phyloP scores from a whole-genome alignment of 1,284 basidiomycete species.

The Pascua guehoae region DNA sequence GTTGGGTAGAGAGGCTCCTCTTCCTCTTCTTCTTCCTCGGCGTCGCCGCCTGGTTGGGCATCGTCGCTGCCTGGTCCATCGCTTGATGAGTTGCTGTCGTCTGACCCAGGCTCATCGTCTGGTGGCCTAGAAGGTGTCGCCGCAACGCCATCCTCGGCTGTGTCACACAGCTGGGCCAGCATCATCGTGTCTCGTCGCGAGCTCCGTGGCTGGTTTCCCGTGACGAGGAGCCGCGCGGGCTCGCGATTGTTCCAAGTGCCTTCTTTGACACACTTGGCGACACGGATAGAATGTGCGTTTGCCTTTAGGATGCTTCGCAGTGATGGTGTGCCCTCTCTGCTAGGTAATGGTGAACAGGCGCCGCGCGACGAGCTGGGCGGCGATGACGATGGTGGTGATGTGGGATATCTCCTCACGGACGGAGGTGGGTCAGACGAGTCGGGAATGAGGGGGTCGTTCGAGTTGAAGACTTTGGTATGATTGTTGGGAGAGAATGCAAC shows the following conservation, averaged over 20 bases:
- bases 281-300: constrained; percentile 28
- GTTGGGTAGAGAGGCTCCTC: constrained; percentile 34
- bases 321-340: neutral
- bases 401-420: constrained; percentile 1
- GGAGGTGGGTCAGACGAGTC: neutral
- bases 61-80: constrained; percentile 10
- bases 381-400: constrained; percentile 9
- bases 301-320: constrained; percentile 35
- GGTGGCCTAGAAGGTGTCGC: neutral
- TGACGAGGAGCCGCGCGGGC: constrained; percentile 34
- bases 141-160: constrained; percentile 9
- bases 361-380: constrained; percentile 4
- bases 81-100: constrained; percentile 24
- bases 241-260: constrained; percentile 47
- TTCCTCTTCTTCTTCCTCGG: constrained; percentile 28
- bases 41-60: constrained; percentile 12
- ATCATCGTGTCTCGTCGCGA: neutral
- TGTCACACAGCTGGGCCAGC: constrained; percentile 13
- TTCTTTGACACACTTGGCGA: constrained; percentile 41
- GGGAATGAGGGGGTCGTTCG: constrained; percentile 30
- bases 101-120: constrained; percentile 26
- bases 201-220: constrained; percentile 24
- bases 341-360: constrained; percentile 4
- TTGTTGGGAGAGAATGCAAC: constrained; percentile 38
- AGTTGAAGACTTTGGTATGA: constrained; percentile 37